A percentile compares a stretch with the other conserved stretches of the same genome.
Conservation (phyloP, 108 stramenopile genomes). For the Schizochytrium sp. region DNA sequence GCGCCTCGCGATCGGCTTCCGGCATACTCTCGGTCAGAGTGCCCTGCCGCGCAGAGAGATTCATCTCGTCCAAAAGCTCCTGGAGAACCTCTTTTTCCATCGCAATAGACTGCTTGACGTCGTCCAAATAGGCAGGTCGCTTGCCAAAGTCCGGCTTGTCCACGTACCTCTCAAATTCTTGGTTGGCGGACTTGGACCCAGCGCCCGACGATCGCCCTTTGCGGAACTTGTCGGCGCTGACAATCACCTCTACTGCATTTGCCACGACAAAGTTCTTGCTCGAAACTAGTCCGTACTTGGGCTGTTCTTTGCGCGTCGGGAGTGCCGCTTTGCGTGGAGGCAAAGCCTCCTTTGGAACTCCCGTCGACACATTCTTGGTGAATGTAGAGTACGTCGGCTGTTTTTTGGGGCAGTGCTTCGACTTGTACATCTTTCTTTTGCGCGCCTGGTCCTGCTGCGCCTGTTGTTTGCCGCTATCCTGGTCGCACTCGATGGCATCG, state of each 20-base stretch:
- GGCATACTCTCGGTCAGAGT: not conserved
- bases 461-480: not conserved
- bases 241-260: not conserved
- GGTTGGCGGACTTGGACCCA: not conserved
- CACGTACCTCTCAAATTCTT: not conserved
- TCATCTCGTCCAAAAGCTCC: not conserved
- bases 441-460: no score
- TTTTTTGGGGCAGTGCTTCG: not conserved
- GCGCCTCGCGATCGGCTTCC: not conserved
- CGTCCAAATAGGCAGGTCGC: not conserved
- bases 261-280: not conserved
- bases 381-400: not conserved
- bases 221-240: not conserved
- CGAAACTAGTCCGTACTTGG: not conserved
- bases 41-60: not conserved
- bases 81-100: not conserved
- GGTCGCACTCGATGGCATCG: not conserved
- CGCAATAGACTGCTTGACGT: not conserved
- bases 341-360: not conserved
- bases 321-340: not conserved
- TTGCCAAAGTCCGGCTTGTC: not conserved
- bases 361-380: not conserved
- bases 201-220: not conserved
- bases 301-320: not conserved
- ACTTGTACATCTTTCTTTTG: not conserved